Base-by-base conservation (phyloP, 2,329 filamentous ascomycete species). In the Exserohilum rostratum region DNA sequence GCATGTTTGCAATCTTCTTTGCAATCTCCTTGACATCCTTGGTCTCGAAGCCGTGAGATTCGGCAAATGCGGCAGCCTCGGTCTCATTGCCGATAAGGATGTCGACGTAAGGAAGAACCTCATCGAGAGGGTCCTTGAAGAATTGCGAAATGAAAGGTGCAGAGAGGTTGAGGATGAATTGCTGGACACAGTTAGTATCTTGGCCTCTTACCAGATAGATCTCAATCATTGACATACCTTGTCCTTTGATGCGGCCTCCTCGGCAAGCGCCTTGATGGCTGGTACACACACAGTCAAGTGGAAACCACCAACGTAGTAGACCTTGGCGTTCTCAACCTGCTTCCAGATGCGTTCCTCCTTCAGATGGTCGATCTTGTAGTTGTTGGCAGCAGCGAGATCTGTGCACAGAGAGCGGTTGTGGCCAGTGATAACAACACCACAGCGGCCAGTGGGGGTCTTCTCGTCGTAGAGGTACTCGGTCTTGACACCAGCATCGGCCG, bases 81-180 rank as follows among this genome's bases (percentile, higher is more conserved):
- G 90, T 90, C 87, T 99, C 95, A 81, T 99, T 99, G 73, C 93
- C 93, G 76, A 99, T 90, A 58, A 98, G 83, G 79, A 93, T 96
- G 81, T 98, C 93, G 83, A 92, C 96, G 86, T 96, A 97, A 27
- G 90, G 90, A 48, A 91, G 83, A 50, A 90, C 89, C 69, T 87
- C 87, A 78, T 96, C 91, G 43, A 99, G 86, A 63, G 87, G 90
- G 45, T 97, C 93, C 84, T 97, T 97, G 89, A 98, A 99, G 85
- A 97, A 96, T 75, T 96, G 90, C 34, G 89, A 82, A 72, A 99
- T 96, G 83, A 99, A 99, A 56, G 95, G 95, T 6, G 95, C 95
- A 46, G 91, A 95, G 58, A 99, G 86, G 66, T 92, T 96, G 67
- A 99, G 87, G 68, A 93, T 86, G 77, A 98, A 96, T 59, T 83